Base-by-base conservation (phyloP, 2,329 filamentous ascomycete species). In the Dactylonectria macrodidyma region DNA sequence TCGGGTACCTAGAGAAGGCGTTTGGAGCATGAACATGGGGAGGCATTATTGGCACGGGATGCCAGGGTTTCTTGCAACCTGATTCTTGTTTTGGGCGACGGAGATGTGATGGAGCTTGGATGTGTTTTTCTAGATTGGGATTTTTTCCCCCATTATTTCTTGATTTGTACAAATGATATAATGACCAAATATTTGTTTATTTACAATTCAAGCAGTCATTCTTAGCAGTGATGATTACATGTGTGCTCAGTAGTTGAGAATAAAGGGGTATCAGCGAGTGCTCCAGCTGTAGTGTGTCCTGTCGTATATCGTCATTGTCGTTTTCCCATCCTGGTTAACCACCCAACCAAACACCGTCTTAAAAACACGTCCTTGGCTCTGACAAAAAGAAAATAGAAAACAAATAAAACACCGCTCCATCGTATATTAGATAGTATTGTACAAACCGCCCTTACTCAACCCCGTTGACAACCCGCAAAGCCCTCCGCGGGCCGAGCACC, bases 381-480 rank as follows among this genome's bases (percentile, higher is more conserved):
- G 7, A 30, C 26, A 30, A 30, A 30, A 7, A 30, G 19, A 19
- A 19, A 19, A 19, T 19, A 19, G 19, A 30, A 30, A 30, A 7
- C 2, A 4, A 30, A 30, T 4, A 30, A 30, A 5, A 36, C n/a
- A 22, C 16, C 7, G 12, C 16, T 46, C 11, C 24, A 11, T 12
- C 5, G 38, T 16, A 12, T 19, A 7, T 30, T 30, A 30, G 4
- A 30, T 7, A 30, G 4, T 7, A 30, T 30, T 30, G 26, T 30
- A 30, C 26, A 30, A 7, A 30, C 11, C 34, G 22, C 6, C 19
- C n/a, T 24, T 70, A 76, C 57, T 84, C 83, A 57, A 78, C 78
- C 14, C 79, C 81, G 56, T 93, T 93, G 24, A 93, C 90, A 41
- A 93, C 91, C 75, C 90, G 84, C 81, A 93, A 81, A 74, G 90